Conservation (phyloP, 768 basidiomycete genomes). For the Suillus lakei region DNA sequence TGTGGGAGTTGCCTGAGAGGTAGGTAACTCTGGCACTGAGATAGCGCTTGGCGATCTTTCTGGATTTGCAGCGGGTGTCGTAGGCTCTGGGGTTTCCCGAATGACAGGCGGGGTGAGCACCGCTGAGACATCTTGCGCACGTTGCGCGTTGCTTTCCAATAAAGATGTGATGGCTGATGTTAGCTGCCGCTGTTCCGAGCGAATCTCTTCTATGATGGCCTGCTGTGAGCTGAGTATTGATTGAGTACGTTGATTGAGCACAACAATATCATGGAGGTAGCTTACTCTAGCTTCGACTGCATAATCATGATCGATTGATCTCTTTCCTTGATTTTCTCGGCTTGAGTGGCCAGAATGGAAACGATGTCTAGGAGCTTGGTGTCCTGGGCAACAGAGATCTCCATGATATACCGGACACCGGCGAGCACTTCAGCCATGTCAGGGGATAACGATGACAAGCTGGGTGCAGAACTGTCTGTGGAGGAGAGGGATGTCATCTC, state of each 20-base stretch:
- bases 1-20: background rate
- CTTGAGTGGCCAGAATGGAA: background rate
- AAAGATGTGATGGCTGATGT: background rate
- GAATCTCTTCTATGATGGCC: background rate
- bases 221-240: background rate
- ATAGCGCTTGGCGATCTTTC: background rate
- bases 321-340: background rate
- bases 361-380: background rate
- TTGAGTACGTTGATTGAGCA: background rate
- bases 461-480: background rate
- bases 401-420: background rate
- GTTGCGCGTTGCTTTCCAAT: background rate
- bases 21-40: background rate
- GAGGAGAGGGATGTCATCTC: background rate
- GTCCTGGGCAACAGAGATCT: background rate
- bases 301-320: background rate
- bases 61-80: background rate
- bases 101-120: background rate
- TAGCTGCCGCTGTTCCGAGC: background rate
- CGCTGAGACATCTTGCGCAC: background rate
- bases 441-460: background rate
- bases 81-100: background rate
- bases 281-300: slow-evolving; percentile 7
- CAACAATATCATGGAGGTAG: background rate
- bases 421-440: background rate